These are phyloP conservation scores for Cicer judaicum DNA, from an alignment of 306 rosid species.

Conservation along the genomic window DNA sequence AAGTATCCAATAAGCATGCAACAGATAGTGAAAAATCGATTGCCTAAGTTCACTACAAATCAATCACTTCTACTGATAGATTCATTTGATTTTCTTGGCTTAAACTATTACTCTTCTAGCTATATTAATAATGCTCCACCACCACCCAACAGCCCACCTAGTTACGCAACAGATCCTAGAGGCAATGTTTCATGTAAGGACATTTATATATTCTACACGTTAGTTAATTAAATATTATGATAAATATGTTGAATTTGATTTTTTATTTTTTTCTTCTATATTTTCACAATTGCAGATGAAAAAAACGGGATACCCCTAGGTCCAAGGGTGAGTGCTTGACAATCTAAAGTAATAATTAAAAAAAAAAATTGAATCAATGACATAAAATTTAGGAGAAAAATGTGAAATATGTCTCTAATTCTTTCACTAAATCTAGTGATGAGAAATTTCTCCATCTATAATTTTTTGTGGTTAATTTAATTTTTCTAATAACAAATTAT, in stretches of 20 bases:
- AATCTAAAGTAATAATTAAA: not conserved
- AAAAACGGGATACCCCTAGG: constrained; percentile 37
- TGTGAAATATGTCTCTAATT: not conserved
- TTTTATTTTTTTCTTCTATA: too few relatives aligned
- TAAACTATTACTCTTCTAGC: constrained; percentile 61
- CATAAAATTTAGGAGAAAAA: not conserved
- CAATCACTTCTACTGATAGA: constrained; percentile 50
- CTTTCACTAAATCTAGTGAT: not conserved
- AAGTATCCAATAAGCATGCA: constrained; percentile 63
- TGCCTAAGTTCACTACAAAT: constrained; percentile 52
- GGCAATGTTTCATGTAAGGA: constrained; percentile 43
- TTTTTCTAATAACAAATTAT: too few relatives aligned
- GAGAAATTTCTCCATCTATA: not conserved
- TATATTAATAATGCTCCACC: constrained; percentile 43
- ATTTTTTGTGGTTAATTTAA: too few relatives aligned
- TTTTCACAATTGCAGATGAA: constrained; percentile 31
- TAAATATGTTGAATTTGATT: not conserved
- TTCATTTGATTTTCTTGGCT: constrained; percentile 66
- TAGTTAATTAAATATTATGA: not conserved
- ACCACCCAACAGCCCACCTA: constrained; percentile 17
- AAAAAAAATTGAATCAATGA: not conserved
- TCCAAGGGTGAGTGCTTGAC: constrained; percentile 19
- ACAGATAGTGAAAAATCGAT: constrained; percentile 46
- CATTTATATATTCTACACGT: not conserved
- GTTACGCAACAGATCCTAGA: constrained; percentile 46